Evolutionary conservation across 805 yeast genomes (phyloP), one percentile per base, ranked within the genome.

Genomic region (Scheffersomyces spartinae): DNA sequence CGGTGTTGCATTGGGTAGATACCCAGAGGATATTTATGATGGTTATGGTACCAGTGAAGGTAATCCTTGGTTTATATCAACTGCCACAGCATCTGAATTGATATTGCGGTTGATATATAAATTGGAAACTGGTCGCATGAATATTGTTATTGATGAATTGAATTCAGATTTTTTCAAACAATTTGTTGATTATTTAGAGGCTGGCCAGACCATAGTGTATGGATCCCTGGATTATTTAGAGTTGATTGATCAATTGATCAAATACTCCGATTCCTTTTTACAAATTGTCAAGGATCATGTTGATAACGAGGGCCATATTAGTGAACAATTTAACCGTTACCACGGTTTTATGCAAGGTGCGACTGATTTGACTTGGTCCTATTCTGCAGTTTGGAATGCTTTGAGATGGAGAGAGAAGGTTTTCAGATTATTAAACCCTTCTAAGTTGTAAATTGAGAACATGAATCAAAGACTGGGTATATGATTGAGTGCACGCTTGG

Each of bases 281-380:
- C 67, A 67, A 28, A 63, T 72, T 15, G 57, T 74, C 20, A 62
- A 67, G 40, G 60, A 61, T 20, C 83, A 76, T 48, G 71, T 70
- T 23, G 80, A 70, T 38, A 53, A 51, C 27, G 68, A 71, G 11
- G 93, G 93, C 3, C 68, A 65, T 27, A 74, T 88, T 73, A 76
- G 86, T 41, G 97, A 88, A 52, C 95, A 88, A 45, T 83, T 84
- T 49, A 83, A 81, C 52, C 72, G 68, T 42, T 66, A 74, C 40
- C 71, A 66, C 21, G 97, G 97, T 0, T 84, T 52, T 47, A 71
- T 84, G 78, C 79, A 76, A 49, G 97, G 97, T 5, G 97, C 97
- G 0, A 52, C 56, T 28, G 71, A 81, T 39, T 67, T 88, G 38
- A 86, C 96, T 4, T 88, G 97, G 97, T 78, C 93, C 33, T 83